Evolutionary conservation across 352 stramenopile genomes (phyloP).

Genomic region (Phytopythium sindhum): DNA sequence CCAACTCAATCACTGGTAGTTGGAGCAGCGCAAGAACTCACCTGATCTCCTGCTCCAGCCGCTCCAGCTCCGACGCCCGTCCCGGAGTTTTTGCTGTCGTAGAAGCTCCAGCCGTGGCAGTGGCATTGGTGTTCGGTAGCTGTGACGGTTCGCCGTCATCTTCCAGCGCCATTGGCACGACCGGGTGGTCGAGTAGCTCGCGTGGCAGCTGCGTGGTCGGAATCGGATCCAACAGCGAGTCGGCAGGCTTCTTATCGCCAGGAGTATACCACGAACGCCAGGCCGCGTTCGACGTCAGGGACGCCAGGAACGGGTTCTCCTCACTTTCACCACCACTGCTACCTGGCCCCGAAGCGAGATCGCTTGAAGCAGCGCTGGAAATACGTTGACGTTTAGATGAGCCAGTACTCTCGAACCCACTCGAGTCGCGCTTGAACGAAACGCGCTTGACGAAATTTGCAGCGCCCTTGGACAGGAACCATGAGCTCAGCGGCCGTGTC

Average conservation of each 20-base stretch:
- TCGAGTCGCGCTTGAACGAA: conserved; percentile 25
- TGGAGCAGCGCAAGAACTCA: conserved; percentile 10
- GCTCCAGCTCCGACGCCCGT: conserved; percentile 15
- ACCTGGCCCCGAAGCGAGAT: background rate
- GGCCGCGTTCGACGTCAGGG: conserved; percentile 33
- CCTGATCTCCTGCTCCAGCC: conserved; percentile 49
- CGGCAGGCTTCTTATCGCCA: conserved; percentile 5
- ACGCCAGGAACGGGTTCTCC: conserved; percentile 48
- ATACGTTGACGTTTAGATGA: background rate
- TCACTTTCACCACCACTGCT: background rate
- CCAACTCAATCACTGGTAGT: background rate
- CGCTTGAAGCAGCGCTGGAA: background rate
- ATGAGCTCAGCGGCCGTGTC: conserved; percentile 53
- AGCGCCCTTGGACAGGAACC: conserved; percentile 59
- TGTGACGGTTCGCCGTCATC: conserved; percentile 11
- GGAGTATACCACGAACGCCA: conserved; percentile 62
- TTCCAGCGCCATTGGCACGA: conserved; percentile 11
- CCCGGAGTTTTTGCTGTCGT: background rate
- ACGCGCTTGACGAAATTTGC: conserved; percentile 63
- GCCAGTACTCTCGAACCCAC: background rate
- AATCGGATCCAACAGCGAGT: conserved; percentile 45
- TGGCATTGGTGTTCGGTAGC: background rate
- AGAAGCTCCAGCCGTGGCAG: background rate
- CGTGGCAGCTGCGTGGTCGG: conserved; percentile 22
- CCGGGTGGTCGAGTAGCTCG: conserved; percentile 16